Evolutionary conservation across 1,139 yeast genomes (phyloP).

Genomic region (Taiozyma sp.): DNA sequence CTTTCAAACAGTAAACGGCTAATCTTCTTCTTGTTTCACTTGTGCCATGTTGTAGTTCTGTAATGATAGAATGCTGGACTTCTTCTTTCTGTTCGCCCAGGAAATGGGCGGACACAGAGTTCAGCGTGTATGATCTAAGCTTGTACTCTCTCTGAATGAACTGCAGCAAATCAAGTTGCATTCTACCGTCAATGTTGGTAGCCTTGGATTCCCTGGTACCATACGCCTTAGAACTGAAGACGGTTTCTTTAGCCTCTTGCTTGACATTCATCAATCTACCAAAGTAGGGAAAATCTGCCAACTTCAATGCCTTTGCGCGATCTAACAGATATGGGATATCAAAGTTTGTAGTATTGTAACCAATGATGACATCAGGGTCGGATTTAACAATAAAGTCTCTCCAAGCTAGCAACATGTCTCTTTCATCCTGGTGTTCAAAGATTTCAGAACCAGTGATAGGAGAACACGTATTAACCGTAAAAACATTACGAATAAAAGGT

Average conservation of each 20-base stretch:
- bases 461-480: constrained; percentile 86
- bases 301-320: constrained; percentile 70
- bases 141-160: constrained; percentile 94
- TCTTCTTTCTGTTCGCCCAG: constrained; percentile 96
- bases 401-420: constrained; percentile 83
- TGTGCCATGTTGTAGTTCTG: constrained; percentile 89
- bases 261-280: constrained; percentile 64
- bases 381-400: constrained; percentile 71
- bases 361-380: constrained; percentile 96
- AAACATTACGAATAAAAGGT: constrained; percentile 92
- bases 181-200: constrained; percentile 90
- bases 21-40: constrained; percentile 89
- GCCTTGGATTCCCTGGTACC: constrained; percentile 94
- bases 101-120: constrained; percentile 93
- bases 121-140: constrained; percentile 87
- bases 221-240: constrained; percentile 91
- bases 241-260: constrained; percentile 76
- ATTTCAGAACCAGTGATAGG: constrained; percentile 94
- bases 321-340: constrained; percentile 91
- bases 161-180: constrained; percentile 91
- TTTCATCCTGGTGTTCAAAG: constrained; percentile 67
- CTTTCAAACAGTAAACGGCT: constrained; percentile 96
- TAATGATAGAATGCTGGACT: constrained; percentile 94
- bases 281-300: constrained; percentile 74
- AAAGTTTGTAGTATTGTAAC: constrained; percentile 91